Conservation (phyloP, 495 filamentous ascomycete species). For the Chaetomium tenue region DNA sequence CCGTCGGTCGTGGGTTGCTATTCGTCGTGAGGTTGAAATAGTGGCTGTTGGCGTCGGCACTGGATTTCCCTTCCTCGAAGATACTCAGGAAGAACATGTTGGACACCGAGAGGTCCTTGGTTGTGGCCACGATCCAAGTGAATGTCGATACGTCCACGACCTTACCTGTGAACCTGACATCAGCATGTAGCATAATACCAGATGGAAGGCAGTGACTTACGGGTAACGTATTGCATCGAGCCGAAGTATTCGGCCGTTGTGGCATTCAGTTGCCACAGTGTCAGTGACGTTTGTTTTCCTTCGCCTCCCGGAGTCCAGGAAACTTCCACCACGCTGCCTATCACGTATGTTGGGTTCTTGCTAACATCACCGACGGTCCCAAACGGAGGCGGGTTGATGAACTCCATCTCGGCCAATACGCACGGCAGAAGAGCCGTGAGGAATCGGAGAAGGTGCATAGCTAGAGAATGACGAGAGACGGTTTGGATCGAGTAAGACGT, state of each 20-base stretch:
- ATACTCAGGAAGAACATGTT: background rate
- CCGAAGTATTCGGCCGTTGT: background rate
- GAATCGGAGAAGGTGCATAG: too few species aligned
- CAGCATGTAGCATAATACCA: background rate
- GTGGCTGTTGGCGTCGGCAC: background rate
- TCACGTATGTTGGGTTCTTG: background rate
- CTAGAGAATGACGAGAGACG: too few species aligned
- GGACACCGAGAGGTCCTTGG: background rate
- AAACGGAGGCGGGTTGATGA: background rate
- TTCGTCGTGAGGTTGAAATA: background rate
- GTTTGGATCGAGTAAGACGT: too few species aligned
- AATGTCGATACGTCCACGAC: background rate
- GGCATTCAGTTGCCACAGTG: background rate
- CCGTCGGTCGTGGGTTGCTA: background rate
- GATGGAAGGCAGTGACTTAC: background rate
- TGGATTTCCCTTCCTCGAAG: background rate
- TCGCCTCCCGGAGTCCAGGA: background rate
- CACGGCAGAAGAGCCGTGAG: too few species aligned
- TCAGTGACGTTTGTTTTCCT: slow-evolving; percentile 1
- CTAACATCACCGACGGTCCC: background rate
- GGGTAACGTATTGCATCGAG: background rate
- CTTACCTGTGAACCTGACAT: background rate
- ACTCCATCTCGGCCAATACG: too few species aligned
- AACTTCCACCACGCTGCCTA: background rate
- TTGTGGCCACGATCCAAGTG: background rate